Evolutionary conservation across 176 grass and related monocot species (phyloP), one percentile per base, ranked within the genome.

Genomic region (Paspalum notatum): DNA sequence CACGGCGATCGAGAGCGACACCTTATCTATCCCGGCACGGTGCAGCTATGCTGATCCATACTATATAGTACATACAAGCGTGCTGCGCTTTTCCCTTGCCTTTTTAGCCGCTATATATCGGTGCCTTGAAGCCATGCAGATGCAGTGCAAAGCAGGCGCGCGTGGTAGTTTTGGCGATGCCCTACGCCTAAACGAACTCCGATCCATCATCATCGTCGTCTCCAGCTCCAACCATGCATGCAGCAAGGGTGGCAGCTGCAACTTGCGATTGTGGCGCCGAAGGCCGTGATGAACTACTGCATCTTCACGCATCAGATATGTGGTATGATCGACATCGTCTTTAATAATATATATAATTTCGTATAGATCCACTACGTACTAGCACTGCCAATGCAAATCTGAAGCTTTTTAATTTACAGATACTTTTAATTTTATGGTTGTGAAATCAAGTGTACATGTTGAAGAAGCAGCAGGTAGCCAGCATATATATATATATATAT

Each of bases 91-190:
- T 68, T 45, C 18, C 18, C n/a, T 45, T 13, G 20, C 41, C 45
- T 68, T 68, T 65, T 68, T 65, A 68, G 66, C 66, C 20, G 66
- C 66, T 46, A n/a, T n/a, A n/a, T n/a, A 68, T 46, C 66, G 11
- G 66, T 68, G 66, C 11, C 66, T 68, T 68, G 42, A 68, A 68
- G 66, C 66, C 12, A 68, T 45, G 41, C 65, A 68, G 12, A 4
- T 0, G 32, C 32, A 32, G n/a, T n/a, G n/a, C n/a, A n/a, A n/a
- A 32, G 32, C 32, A 32, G 32, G 2, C 3, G 3, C 2, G 32
- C 57, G 57, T 61, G 14, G 58, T 27, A 45, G 17, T 66, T 43
- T 66, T 66, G 20, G 65, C 40, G 65, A 68, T 40, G 18, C 65
- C 21, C 40, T 43, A 68, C 40, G 65, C 41, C 64, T 67, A 41